A percentile compares a stretch with the other conserved stretches of the same genome.
phyloP scores from a whole-genome alignment of 805 yeast genomes.

The Monosporozyma aquatica region DNA sequence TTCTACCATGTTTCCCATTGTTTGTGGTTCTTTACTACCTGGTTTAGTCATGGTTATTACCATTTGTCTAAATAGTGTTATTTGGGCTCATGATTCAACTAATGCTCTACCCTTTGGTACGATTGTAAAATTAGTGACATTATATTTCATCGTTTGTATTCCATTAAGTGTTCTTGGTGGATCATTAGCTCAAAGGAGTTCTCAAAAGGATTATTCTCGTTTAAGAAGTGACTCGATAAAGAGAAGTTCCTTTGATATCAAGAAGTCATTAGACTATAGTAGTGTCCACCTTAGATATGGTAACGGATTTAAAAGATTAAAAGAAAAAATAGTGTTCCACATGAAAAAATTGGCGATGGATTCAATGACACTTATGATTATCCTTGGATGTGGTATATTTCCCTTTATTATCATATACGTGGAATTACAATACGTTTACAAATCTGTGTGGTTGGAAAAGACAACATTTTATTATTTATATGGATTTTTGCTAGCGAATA shows the following conservation, averaged over 20 bases:
- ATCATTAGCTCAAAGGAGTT: conserved; percentile 9
- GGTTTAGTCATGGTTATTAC: conserved; percentile 41
- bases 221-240: conserved; percentile 6
- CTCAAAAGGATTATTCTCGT: conserved; percentile 1
- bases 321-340: neutral
- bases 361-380: conserved; percentile 4
- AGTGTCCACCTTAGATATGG: neutral
- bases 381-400: conserved; percentile 43
- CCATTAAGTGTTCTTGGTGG: conserved; percentile 78
- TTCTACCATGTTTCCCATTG: conserved; percentile 27
- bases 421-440: conserved; percentile 62
- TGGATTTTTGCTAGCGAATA: conserved; percentile 62
- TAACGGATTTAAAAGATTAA: neutral
- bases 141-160: conserved; percentile 57
- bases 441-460: conserved; percentile 72
- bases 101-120: conserved; percentile 74
- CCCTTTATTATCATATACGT: conserved; percentile 79
- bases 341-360: conserved; percentile 2
- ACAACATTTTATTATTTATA: conserved; percentile 71
- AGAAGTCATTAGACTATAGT: neutral
- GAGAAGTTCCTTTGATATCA: neutral
- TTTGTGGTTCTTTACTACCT: conserved; percentile 44
- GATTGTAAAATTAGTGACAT: conserved; percentile 45
- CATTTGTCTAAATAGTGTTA: conserved; percentile 52
- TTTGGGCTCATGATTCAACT: conserved; percentile 70